Conservation (phyloP, 768 basidiomycete genomes). For the Pulveroboletus sp. region DNA sequence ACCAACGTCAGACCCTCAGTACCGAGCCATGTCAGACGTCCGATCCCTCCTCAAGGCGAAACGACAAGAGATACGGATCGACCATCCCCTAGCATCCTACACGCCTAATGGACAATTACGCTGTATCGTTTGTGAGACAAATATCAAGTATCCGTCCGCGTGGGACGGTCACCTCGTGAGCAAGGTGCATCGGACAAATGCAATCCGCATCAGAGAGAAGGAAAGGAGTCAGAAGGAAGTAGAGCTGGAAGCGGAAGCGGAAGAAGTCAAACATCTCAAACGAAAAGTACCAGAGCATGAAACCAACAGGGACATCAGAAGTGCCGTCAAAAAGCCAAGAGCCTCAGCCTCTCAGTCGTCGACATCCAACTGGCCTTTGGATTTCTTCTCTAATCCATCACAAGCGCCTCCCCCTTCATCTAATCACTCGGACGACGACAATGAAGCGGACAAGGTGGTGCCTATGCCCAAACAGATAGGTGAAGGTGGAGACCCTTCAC, state of each 20-base stretch:
- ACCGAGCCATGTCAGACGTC: slow-evolving; percentile 60
- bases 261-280: slow-evolving; percentile 35
- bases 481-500: slow-evolving; percentile 20
- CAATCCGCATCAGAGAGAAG: slow-evolving; percentile 53
- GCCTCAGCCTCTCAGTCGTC: slow-evolving; percentile 12
- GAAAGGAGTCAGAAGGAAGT: slow-evolving; percentile 40
- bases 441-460: slow-evolving; percentile 24
- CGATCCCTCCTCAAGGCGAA: slow-evolving; percentile 82
- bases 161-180: slow-evolving; percentile 86
- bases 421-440: slow-evolving; percentile 41
- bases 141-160: slow-evolving; percentile 72
- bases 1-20: background rate
- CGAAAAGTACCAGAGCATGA: slow-evolving; percentile 27
- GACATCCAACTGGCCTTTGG: slow-evolving; percentile 45
- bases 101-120: slow-evolving; percentile 60
- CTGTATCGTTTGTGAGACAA: slow-evolving; percentile 57
- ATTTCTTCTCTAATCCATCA: slow-evolving; percentile 81
- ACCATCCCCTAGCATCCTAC: slow-evolving; percentile 72
- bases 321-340: slow-evolving; percentile 31
- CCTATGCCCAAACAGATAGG: background rate
- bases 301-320: slow-evolving; percentile 20
- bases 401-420: slow-evolving; percentile 38
- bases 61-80: slow-evolving; percentile 66
- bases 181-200: slow-evolving; percentile 70
- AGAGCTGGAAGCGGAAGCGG: slow-evolving; percentile 21